Percentiles rank a stretch among this genome's conserved stretches.
Conservation (phyloP, 345 rosid species). For the Euphorbia pulcherrima region DNA sequence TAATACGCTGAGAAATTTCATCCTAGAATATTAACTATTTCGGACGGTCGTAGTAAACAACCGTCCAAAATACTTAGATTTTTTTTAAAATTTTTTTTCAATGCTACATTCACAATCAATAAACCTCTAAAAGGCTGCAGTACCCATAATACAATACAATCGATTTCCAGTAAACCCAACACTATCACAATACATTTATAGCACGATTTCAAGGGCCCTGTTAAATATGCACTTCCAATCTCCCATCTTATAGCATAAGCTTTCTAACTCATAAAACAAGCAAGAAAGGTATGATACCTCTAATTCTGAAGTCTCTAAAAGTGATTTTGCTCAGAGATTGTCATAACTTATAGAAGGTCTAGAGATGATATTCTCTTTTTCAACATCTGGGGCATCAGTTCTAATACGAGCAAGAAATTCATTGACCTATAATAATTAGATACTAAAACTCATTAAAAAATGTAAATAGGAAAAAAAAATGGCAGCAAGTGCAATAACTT, state of each 20-base stretch:
- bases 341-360: constrained; percentile 94
- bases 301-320: constrained; percentile 75
- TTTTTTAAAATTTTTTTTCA: no score
- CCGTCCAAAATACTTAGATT: no score
- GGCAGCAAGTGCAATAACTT: background rate
- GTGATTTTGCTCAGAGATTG: constrained; percentile 99
- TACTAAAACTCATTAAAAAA: constrained; percentile 6
- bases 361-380: constrained; percentile 79
- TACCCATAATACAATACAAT: no score
- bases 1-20: no score
- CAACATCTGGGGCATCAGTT: constrained; percentile 99
- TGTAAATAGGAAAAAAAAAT: background rate
- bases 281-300: constrained; percentile 42
- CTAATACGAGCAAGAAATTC: constrained; percentile 96
- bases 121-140: no score
- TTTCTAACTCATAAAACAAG: background rate
- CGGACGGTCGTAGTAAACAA: no score
- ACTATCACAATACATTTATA: no score
- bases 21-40: no score
- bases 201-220: constrained; percentile 9
- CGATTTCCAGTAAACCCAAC: no score
- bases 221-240: constrained; percentile 7
- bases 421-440: constrained; percentile 59
- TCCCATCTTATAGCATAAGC: background rate
- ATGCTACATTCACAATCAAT: no score